Evolutionary conservation across 179 eudicot genomes (phyloP).

Genomic region (Nepenthes alata): DNA sequence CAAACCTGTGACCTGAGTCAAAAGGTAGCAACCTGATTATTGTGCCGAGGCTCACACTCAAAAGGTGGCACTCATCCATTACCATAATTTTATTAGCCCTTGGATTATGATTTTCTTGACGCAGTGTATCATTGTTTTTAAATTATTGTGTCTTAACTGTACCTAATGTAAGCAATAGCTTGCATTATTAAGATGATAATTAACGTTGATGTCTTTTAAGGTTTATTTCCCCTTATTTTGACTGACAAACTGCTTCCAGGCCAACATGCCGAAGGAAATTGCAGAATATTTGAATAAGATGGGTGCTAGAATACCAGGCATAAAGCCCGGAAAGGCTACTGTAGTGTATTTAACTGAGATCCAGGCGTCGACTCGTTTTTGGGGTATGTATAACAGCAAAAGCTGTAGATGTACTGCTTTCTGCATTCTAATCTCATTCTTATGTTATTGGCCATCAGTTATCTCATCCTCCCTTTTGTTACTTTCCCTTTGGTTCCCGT

Average conservation of each 20-base stretch:
- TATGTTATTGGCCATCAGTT: neutral
- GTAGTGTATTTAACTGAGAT: conserved; percentile 70
- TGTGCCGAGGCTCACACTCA: too few species aligned
- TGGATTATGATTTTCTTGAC: too few species aligned
- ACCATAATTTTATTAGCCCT: too few species aligned
- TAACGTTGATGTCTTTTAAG: too few species aligned
- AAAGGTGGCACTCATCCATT: too few species aligned
- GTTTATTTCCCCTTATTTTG: too few species aligned
- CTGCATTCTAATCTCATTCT: neutral
- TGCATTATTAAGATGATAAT: too few species aligned
- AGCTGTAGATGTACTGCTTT: conserved; percentile 2
- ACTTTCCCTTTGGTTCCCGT: neutral
- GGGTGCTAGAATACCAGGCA: conserved; percentile 89
- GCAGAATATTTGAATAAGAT: conserved; percentile 92
- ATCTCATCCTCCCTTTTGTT: neutral
- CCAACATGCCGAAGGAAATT: conserved; percentile 97
- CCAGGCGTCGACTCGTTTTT: conserved; percentile 95
- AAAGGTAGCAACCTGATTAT: too few species aligned
- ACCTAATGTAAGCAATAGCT: too few species aligned
- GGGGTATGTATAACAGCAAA: conserved; percentile 50
- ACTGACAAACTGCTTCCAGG: conserved; percentile 25
- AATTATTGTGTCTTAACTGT: too few species aligned
- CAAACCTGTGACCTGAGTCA: too few species aligned
- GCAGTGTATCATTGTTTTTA: too few species aligned
- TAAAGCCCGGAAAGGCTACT: conserved; percentile 96